Evolutionary conservation across 2,329 filamentous ascomycete genomes (phyloP).

Genomic region (Talaromyces sp.): DNA sequence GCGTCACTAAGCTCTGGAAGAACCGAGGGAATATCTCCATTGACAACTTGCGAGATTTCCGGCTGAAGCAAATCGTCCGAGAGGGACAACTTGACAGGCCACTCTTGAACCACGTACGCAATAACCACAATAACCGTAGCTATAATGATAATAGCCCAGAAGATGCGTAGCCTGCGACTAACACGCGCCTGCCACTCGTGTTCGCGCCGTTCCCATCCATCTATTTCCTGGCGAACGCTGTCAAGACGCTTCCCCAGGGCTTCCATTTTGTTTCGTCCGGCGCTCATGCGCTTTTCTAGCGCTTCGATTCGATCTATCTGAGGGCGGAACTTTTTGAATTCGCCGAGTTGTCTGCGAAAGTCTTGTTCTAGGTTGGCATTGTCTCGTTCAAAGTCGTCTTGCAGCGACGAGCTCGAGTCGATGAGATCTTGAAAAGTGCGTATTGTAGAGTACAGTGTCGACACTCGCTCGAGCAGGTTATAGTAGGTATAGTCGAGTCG

Average conservation of each 20-base stretch:
- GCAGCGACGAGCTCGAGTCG: slow-evolving; percentile 29
- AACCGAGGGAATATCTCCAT: background rate
- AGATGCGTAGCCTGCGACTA: slow-evolving; percentile 32
- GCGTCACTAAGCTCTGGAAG: background rate
- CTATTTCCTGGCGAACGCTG: slow-evolving; percentile 32
- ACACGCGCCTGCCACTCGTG: slow-evolving; percentile 36
- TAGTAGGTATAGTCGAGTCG: slow-evolving; percentile 46
- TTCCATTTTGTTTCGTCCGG: slow-evolving; percentile 28
- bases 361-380: slow-evolving; percentile 30
- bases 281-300: slow-evolving; percentile 36
- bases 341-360: slow-evolving; percentile 30
- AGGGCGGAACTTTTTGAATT: slow-evolving; percentile 32
- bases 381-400: slow-evolving; percentile 34
- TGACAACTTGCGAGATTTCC: background rate
- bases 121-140: slow-evolving; percentile 24
- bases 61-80: background rate
- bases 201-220: slow-evolving; percentile 39
- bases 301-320: slow-evolving; percentile 32
- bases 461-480: slow-evolving; percentile 40
- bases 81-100: slow-evolving; percentile 12
- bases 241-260: slow-evolving; percentile 34
- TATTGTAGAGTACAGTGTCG: slow-evolving; percentile 36
- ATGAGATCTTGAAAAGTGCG: slow-evolving; percentile 36
- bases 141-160: slow-evolving; percentile 27
- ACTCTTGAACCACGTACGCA: slow-evolving; percentile 23